phyloP scores from a whole-genome alignment of 2,329 filamentous ascomycete genomes.

The Calycina marina region DNA sequence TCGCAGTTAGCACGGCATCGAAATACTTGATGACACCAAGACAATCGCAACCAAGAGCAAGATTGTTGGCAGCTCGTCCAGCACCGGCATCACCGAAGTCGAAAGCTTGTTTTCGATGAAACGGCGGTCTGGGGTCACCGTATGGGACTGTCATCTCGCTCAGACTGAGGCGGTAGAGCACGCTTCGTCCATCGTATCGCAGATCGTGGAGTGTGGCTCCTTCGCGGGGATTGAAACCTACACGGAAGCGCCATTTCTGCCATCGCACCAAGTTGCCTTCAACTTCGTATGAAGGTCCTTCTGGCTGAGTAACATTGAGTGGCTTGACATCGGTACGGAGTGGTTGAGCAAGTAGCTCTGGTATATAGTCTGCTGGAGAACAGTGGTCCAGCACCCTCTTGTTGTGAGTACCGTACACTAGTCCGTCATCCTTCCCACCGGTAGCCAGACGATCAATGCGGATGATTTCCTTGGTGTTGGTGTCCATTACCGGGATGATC shows the following conservation, averaged over 20 bases:
- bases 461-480: slow-evolving; percentile 30
- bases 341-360: slow-evolving; percentile 14
- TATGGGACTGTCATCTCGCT: slow-evolving; percentile 52
- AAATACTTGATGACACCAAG: slow-evolving; percentile 42
- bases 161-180: slow-evolving; percentile 42
- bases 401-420: slow-evolving; percentile 28
- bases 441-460: slow-evolving; percentile 32
- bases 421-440: slow-evolving; percentile 25
- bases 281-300: slow-evolving; percentile 43
- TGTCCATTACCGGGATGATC: slow-evolving; percentile 33
- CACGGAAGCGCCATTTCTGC: slow-evolving; percentile 48
- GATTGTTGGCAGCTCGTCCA: slow-evolving; percentile 50
- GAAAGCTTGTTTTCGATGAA: slow-evolving; percentile 53
- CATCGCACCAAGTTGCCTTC: slow-evolving; percentile 29
- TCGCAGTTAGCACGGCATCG: slow-evolving; percentile 20
- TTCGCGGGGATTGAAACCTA: slow-evolving; percentile 46
- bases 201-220: slow-evolving; percentile 47
- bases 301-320: slow-evolving; percentile 46
- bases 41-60: slow-evolving; percentile 54
- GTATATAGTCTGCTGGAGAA: slow-evolving; percentile 22
- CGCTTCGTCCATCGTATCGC: slow-evolving; percentile 40
- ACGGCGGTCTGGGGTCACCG: slow-evolving; percentile 45
- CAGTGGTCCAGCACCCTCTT: slow-evolving; percentile 30
- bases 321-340: slow-evolving; percentile 37
- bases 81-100: slow-evolving; percentile 55